Evolutionary conservation across 2,329 filamentous ascomycete genomes (phyloP), one percentile per base, ranked within the genome.

Genomic region (Didymella lethalis): DNA sequence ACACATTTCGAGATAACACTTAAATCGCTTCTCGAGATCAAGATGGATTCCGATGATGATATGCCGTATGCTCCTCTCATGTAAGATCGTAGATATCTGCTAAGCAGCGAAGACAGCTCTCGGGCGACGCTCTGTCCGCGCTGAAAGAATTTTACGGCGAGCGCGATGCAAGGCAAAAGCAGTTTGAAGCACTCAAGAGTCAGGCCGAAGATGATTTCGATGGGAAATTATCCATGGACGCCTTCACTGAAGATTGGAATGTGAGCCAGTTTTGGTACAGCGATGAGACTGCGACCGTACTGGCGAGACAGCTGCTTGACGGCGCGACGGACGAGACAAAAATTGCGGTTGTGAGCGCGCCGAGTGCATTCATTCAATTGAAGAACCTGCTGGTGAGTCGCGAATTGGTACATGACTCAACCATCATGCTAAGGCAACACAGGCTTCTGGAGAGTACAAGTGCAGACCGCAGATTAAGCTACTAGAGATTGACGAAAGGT

Each of bases 231-330:
- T 83, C 78, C 40, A 94, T 94, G 85, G 86, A 90, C 29, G 80
- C 84, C 1, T 95, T 94, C 69, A 82, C 83, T 1, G 91, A 94
- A 77, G 89, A 94, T 75, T 95, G 91, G 91, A 91, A 93, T 71
- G 85, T 89, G 70, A 90, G 86, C 62, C 91, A 94, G 77, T 95
- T 95, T 71, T 95, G 91, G 91, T 92, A 92, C 73, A 87, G 86
- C 8, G 88, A 93, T 52, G 85, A 88, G 64, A 93, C 90, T 25
- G 91, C 91, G 0, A 82, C 75, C 1, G 71, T 82, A 5, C 77
- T 91, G 20, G 91, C 90, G 1, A 79, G 82, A 54, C 84, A 91
- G 68, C 81, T 95, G 32, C 82, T 94, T 1, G 81, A 85, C 4
- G 88, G 83, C 47, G 82, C 85, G 2, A 86, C 82, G 1, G 75